Conservation (phyloP, 768 basidiomycete genomes). For the Kwoniella heveanensis region DNA sequence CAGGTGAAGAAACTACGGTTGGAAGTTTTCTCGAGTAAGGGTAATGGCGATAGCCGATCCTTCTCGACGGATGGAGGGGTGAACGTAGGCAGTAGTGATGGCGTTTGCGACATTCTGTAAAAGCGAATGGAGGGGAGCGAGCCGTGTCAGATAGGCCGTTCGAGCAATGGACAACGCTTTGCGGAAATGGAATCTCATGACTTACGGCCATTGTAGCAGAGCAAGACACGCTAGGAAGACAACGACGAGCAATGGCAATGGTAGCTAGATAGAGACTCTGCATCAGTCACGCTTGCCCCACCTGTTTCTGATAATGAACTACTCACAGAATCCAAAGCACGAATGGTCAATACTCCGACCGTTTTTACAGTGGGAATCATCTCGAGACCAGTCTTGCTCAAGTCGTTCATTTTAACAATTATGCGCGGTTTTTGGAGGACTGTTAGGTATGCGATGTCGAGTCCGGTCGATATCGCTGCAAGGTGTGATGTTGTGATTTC, state of each 20-base stretch:
- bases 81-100: slow-evolving; percentile 21
- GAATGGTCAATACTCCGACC: slow-evolving; percentile 19
- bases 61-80: slow-evolving; percentile 22
- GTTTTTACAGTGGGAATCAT: slow-evolving; percentile 19
- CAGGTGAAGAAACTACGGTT: slow-evolving; percentile 11
- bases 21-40: slow-evolving; percentile 7
- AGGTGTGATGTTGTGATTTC: too few species aligned
- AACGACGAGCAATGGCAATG: slow-evolving; percentile 37
- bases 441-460: too few species aligned
- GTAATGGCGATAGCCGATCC: slow-evolving; percentile 17
- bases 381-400: slow-evolving; percentile 13
- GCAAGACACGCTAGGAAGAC: slow-evolving; percentile 36
- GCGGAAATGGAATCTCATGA: slow-evolving; percentile 1
- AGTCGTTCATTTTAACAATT: slow-evolving; percentile 11
- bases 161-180: too few species aligned
- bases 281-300: too few species aligned
- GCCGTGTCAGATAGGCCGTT: too few species aligned
- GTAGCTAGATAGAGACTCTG: too few species aligned
- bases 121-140: not conserved
- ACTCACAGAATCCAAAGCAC: slow-evolving; percentile 37
- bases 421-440: too few species aligned
- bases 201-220: slow-evolving; percentile 37
- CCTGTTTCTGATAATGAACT: not conserved
- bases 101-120: slow-evolving; percentile 5
- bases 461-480: not conserved